Evolutionary conservation across 148 eudicot genomes (phyloP).

Genomic region (Cornus kousa): DNA sequence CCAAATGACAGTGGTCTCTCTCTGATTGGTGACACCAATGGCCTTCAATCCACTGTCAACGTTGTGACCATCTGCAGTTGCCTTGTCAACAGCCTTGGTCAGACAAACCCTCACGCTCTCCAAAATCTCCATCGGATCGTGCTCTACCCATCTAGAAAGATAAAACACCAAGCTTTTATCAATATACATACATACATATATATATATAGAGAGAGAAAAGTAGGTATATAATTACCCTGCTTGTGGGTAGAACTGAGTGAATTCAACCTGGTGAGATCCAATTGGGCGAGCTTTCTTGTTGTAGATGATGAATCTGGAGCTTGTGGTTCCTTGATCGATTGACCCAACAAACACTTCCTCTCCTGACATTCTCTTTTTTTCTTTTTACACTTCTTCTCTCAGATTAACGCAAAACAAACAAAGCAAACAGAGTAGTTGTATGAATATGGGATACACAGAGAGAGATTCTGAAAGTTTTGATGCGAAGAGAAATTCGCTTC

Average conservation of each 20-base stretch:
- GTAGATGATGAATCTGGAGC: constrained; percentile 88
- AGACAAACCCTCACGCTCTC: constrained; percentile 86
- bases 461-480: too few relatives aligned
- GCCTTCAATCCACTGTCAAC: constrained; percentile 89
- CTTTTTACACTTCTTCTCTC: not conserved
- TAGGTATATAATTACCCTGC: constrained; percentile 62
- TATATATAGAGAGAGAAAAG: not conserved
- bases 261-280: constrained; percentile 95
- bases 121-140: constrained; percentile 97
- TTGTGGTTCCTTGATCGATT: constrained; percentile 98
- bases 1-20: constrained; percentile 93
- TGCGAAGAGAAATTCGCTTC: too few relatives aligned
- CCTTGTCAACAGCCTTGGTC: constrained; percentile 87
- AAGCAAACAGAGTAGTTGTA: not conserved
- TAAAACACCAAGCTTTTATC: constrained; percentile 14
- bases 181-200: not conserved
- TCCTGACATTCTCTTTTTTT: constrained; percentile 42
- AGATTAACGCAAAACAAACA: not conserved
- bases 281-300: constrained; percentile 46
- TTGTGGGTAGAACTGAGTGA: constrained; percentile 88
- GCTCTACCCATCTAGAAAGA: constrained; percentile 85
- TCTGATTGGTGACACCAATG: constrained; percentile 93
- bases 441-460: too few relatives aligned
- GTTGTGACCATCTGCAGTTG: constrained; percentile 81
- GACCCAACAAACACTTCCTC: constrained; percentile 62